Conservation (phyloP, 1,284 basidiomycete genomes). For the Boletus hoseneyae region DNA sequence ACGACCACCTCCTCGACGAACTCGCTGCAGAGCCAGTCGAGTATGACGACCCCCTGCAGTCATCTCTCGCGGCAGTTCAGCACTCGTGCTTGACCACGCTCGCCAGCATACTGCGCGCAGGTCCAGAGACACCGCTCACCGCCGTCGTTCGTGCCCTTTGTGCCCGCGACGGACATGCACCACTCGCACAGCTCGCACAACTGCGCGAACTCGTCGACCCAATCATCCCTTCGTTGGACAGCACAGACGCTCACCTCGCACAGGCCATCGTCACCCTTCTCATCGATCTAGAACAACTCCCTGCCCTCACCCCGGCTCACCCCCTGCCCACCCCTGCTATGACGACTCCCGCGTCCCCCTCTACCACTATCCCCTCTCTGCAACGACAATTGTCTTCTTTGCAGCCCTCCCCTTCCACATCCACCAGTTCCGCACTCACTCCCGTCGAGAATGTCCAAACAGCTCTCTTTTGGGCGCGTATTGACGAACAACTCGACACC, state of each 20-base stretch:
- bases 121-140: conserved; percentile 48
- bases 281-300: conserved; percentile 60
- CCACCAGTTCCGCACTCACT: conserved; percentile 30
- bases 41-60: conserved; percentile 12
- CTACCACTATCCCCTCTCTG: conserved; percentile 56
- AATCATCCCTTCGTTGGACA: conserved; percentile 42
- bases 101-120: conserved; percentile 59
- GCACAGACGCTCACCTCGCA: conserved; percentile 57
- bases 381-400: conserved; percentile 67
- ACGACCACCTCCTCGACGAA: conserved; percentile 21
- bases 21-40: conserved; percentile 28
- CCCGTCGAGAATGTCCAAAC: conserved; percentile 59
- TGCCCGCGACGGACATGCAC: conserved; percentile 27
- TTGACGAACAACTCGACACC: conserved; percentile 70
- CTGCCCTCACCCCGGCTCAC: conserved; percentile 23
- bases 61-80: conserved; percentile 56
- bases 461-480: conserved; percentile 67
- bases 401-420: conserved; percentile 36
- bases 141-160: conserved; percentile 61
- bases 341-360: conserved; percentile 10
- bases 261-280: conserved; percentile 65
- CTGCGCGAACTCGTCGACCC: conserved; percentile 52
- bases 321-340: not conserved
- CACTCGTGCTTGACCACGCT: conserved; percentile 70
- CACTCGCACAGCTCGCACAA: conserved; percentile 56